phyloP scores from a whole-genome alignment of 2,329 filamentous ascomycete genomes.

The Colletotrichum lupini region DNA sequence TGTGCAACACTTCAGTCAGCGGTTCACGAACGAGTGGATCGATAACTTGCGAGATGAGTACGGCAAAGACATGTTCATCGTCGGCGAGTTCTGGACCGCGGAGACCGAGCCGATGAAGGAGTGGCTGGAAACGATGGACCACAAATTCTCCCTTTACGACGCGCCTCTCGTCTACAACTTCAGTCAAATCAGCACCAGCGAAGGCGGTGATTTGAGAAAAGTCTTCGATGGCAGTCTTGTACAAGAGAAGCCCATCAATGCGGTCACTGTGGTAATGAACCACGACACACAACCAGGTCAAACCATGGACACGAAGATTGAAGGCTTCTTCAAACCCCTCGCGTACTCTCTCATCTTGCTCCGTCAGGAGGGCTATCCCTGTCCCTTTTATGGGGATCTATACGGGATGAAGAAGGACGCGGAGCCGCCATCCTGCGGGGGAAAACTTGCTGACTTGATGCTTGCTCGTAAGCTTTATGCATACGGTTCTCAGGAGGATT shows the following conservation, averaged over 20 bases:
- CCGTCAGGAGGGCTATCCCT: slow-evolving; percentile 69
- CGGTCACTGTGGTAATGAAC: slow-evolving; percentile 73
- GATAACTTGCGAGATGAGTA: slow-evolving; percentile 60
- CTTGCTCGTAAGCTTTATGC: slow-evolving; percentile 73
- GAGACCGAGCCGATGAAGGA: slow-evolving; percentile 43
- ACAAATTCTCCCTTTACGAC: slow-evolving; percentile 72
- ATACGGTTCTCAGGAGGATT: slow-evolving; percentile 73
- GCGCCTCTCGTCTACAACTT: slow-evolving; percentile 76
- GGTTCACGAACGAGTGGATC: slow-evolving; percentile 73
- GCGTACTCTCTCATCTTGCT: slow-evolving; percentile 79
- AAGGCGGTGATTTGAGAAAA: slow-evolving; percentile 67
- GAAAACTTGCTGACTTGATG: slow-evolving; percentile 66
- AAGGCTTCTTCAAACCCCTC: slow-evolving; percentile 76
- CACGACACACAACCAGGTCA: slow-evolving; percentile 70
- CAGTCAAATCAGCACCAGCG: slow-evolving; percentile 64
- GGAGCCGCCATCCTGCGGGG: slow-evolving; percentile 62
- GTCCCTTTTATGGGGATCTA: slow-evolving; percentile 76
- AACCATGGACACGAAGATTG: slow-evolving; percentile 63
- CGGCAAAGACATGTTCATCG: slow-evolving; percentile 46
- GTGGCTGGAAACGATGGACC: slow-evolving; percentile 57
- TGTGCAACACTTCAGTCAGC: slow-evolving; percentile 75
- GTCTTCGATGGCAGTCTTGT: slow-evolving; percentile 72
- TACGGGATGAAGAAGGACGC: slow-evolving; percentile 66
- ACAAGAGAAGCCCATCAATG: slow-evolving; percentile 44
- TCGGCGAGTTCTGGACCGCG: slow-evolving; percentile 51